Evolutionary conservation across 2,329 filamentous ascomycete species (phyloP).

Genomic region (Penicillium brasilianum): DNA sequence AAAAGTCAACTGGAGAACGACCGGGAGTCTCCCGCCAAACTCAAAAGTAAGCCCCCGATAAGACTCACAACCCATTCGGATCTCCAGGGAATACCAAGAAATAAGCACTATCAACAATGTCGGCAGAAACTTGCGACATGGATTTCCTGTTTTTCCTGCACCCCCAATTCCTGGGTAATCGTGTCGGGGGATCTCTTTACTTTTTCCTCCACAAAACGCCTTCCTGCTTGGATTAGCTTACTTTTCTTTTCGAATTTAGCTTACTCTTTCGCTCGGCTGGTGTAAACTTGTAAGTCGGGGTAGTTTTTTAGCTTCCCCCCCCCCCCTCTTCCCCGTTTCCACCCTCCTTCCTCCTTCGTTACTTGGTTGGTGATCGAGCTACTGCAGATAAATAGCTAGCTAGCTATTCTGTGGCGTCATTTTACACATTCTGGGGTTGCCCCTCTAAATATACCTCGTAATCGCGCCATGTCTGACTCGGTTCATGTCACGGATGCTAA

Average conservation of each 20-base stretch:
- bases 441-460: background rate
- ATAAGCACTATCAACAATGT: background rate
- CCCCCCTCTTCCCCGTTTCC: background rate
- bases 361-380: background rate
- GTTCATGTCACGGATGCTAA: background rate
- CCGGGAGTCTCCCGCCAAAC: background rate
- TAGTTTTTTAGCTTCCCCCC: too few species aligned
- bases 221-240: background rate
- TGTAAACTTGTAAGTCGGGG: background rate
- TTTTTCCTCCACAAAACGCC: background rate
- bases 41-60: conserved; percentile 5
- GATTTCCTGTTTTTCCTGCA: background rate
- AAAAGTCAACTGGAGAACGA: background rate
- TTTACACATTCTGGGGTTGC: background rate
- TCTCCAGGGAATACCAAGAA: background rate
- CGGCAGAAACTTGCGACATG: background rate
- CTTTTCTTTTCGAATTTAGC: background rate
- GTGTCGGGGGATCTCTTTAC: too few species aligned
- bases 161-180: background rate
- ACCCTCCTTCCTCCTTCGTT: background rate
- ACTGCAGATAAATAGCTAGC: background rate
- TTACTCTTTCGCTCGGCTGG: background rate
- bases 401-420: background rate
- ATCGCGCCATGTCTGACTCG: background rate
- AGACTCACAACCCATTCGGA: background rate